Base-by-base conservation (phyloP, 2,329 filamentous ascomycete species). In the Apiospora marii region DNA sequence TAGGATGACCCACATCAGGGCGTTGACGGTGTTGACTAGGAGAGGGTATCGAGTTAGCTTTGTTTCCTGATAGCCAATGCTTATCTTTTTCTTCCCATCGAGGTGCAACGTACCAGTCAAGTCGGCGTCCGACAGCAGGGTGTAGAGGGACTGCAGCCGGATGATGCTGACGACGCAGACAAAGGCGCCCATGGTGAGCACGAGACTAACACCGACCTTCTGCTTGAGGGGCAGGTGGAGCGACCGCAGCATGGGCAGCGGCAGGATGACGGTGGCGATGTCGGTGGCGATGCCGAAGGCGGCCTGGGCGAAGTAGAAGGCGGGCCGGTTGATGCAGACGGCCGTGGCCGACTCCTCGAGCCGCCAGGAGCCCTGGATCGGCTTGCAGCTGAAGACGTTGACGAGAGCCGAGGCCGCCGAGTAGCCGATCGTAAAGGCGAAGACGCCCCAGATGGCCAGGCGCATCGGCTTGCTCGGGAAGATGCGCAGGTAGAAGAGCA, bases 201-300 rank as follows among this genome's bases (percentile, higher is more conserved):
- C 81, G 6, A 81, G 76, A 67, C 82, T 83, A 12, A 87, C 75
- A 0, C 81, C 83, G 37, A 85, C 72, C 76, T 85, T 86, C 75
- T 87, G 85, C 24, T 80, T 78, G 22, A 72, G 76, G 4, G 83
- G 80, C 51, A 87, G 81, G 41, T 82, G 80, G 6, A 87, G 78
- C n/a, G 84, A 82, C 78, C 82, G 80, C 8, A 86, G 82, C 43
- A 87, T 81, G 30, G 86, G 79, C 14, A 84, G 77, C 0, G 85
- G 85, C 34, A 87, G 74, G 1, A 79, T 70, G 6, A 78, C 75
- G 12, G 77, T 77, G 16, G 73, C 73, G 69, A 78, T 75, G 67
- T 79, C 78, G 16, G 77, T 75, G 43, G 75, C 74, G 37, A 79
- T 79, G 24, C 77, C 76, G 41, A 79, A 67, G 13, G 73, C 74